Evolutionary conservation across 495 filamentous ascomycete species (phyloP).

Genomic region (Aspergillus indologenus): DNA sequence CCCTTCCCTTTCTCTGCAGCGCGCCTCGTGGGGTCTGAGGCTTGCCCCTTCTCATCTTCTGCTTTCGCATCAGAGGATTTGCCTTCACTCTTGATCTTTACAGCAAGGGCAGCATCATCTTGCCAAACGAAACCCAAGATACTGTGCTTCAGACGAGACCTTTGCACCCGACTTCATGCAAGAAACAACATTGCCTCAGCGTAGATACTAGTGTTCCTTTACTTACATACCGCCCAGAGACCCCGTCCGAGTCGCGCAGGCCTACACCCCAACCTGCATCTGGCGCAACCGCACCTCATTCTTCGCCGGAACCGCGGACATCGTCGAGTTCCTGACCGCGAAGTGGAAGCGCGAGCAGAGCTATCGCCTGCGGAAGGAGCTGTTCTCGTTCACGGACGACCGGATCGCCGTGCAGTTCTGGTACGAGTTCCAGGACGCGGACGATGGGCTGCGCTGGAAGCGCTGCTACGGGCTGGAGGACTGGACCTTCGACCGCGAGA

Average conservation of each 20-base stretch:
- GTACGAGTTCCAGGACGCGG: conserved; percentile 78
- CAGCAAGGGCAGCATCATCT: too few species aligned
- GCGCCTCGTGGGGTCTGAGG: conserved; percentile 1
- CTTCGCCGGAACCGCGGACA: conserved; percentile 63
- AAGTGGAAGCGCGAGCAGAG: conserved; percentile 76
- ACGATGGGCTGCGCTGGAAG: conserved; percentile 74
- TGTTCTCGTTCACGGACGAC: conserved; percentile 61
- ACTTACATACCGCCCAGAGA: conserved; percentile 44
- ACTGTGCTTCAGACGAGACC: neutral
- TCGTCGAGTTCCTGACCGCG: conserved; percentile 66
- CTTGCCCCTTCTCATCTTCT: neutral
- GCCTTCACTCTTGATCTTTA: neutral
- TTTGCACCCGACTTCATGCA: neutral
- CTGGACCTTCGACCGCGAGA: conserved; percentile 73
- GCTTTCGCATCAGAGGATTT: neutral
- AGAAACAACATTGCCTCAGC: too few species aligned
- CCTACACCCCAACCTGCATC: conserved; percentile 74
- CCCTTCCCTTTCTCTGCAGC: neutral
- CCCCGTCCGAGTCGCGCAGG: conserved; percentile 60
- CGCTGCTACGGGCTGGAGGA: conserved; percentile 88
- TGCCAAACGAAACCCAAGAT: too few species aligned
- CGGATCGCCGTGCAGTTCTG: conserved; percentile 85
- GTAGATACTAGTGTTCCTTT: neutral
- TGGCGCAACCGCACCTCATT: conserved; percentile 81
- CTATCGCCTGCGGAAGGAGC: conserved; percentile 80